Conservation (phyloP, 805 yeast species). For the Yarrowia phangngaensis region DNA sequence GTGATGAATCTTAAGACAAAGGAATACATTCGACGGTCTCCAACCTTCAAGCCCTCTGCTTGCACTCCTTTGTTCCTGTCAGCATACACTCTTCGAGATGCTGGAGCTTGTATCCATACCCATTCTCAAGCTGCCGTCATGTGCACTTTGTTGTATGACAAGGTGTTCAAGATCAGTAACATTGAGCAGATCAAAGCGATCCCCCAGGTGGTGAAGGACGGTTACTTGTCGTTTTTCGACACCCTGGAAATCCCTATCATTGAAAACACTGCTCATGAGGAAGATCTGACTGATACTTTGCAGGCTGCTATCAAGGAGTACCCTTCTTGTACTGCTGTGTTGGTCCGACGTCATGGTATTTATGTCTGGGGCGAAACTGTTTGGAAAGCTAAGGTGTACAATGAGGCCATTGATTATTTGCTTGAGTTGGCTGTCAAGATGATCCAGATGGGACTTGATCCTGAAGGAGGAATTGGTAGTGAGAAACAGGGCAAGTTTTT, state of each 20-base stretch:
- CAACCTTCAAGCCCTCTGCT: slow-evolving; percentile 76
- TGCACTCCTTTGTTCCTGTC: slow-evolving; percentile 87
- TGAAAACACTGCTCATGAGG: slow-evolving; percentile 86
- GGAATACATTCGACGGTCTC: slow-evolving; percentile 58
- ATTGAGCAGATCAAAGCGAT: slow-evolving; percentile 92
- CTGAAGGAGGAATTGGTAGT: slow-evolving; percentile 35
- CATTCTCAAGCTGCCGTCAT: slow-evolving; percentile 88
- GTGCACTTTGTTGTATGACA: slow-evolving; percentile 64
- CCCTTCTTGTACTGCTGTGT: slow-evolving; percentile 78
- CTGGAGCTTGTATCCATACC: slow-evolving; percentile 93
- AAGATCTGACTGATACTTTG: slow-evolving; percentile 62
- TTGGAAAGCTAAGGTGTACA: slow-evolving; percentile 89
- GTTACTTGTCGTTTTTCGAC: slow-evolving; percentile 68
- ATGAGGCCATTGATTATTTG: slow-evolving; percentile 88
- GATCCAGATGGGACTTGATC: slow-evolving; percentile 60
- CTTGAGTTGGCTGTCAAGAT: slow-evolving; percentile 80
- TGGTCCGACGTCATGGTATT: slow-evolving; percentile 90
- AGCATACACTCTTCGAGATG: slow-evolving; percentile 60
- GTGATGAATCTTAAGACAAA: slow-evolving; percentile 58
- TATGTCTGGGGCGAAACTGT: slow-evolving; percentile 95
- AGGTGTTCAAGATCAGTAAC: slow-evolving; percentile 69
- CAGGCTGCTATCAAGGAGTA: slow-evolving; percentile 60
- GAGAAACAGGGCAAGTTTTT: slow-evolving; percentile 29
- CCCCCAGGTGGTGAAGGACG: slow-evolving; percentile 63
- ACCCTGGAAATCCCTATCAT: slow-evolving; percentile 82